These are phyloP conservation scores for Novymonas esmeraldas DNA, from an alignment of 208 protist genomes.

Conservation along the genomic window DNA sequence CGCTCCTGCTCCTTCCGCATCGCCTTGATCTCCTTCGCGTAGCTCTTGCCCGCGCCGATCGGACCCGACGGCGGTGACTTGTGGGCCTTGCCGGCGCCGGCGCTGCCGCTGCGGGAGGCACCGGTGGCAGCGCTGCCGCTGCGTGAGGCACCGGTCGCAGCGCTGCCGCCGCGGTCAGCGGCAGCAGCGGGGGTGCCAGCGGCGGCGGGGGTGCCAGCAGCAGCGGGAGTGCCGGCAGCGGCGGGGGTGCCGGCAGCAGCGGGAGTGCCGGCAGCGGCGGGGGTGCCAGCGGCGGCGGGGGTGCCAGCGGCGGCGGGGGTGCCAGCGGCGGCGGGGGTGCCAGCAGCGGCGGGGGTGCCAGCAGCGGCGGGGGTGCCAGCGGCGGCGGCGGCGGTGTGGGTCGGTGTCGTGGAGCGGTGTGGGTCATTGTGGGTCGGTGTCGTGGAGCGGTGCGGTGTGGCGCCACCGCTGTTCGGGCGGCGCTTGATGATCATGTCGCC, in stretches of 20 bases:
- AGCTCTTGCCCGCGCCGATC: slow-evolving; percentile 7
- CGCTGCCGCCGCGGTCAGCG: too few species aligned
- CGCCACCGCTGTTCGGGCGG: slow-evolving; percentile 8
- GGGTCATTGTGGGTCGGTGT: not conserved
- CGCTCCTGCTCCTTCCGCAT: slow-evolving; percentile 13
- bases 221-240: not conserved
- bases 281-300: not conserved
- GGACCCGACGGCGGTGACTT: not conserved
- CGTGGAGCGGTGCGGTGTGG: slow-evolving; percentile 5
- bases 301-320: not conserved
- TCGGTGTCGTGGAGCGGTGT: slow-evolving; percentile 7
- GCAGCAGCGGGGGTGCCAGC: not conserved
- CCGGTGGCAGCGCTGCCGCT: too few species aligned
- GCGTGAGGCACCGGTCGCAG: too few species aligned
- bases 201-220: not conserved
- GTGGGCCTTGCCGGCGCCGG: not conserved
- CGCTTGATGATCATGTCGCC: slow-evolving; percentile 20
- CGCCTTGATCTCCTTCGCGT: slow-evolving; percentile 22
- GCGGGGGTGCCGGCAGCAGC: not conserved
- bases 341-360: too few species aligned
- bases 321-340: too few species aligned
- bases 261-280: not conserved
- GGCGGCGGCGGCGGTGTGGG: slow-evolving; percentile 2
- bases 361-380: too few species aligned
- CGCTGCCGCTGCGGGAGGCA: too few species aligned